These are phyloP conservation scores for Dryadomyces sulphureus DNA, from an alignment of 2,329 filamentous ascomycete species.

Conservation along the genomic window DNA sequence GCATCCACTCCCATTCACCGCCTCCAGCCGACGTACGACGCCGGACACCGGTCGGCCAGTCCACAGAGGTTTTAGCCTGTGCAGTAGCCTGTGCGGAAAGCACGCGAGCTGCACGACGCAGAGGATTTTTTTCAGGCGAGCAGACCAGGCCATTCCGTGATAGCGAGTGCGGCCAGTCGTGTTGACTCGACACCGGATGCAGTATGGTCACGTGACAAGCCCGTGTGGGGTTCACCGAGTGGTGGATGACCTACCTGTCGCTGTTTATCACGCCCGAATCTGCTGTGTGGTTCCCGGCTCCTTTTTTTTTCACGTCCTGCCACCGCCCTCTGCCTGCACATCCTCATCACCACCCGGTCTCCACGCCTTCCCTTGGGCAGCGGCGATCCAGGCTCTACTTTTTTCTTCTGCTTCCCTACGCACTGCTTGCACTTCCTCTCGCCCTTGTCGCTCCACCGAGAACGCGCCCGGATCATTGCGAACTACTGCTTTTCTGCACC, in stretches of 20 bases:
- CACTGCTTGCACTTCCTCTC: too few relatives aligned
- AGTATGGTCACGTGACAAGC: neutral
- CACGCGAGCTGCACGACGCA: too few relatives aligned
- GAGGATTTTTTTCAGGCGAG: too few relatives aligned
- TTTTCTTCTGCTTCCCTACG: neutral
- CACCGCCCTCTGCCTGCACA: neutral
- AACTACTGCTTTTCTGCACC: neutral
- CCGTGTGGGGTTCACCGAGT: neutral
- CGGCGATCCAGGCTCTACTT: neutral
- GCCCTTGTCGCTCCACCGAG: neutral
- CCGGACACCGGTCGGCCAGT: too few relatives aligned
- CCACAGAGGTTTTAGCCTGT: too few relatives aligned
- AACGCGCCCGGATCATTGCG: neutral
- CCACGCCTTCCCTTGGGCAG: neutral
- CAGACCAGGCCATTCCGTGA: too few relatives aligned
- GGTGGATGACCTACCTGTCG: neutral
- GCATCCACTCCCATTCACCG: neutral
- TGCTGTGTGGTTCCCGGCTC: neutral
- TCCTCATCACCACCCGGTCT: neutral
- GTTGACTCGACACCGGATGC: too few relatives aligned
- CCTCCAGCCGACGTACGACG: neutral
- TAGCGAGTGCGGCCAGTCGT: too few relatives aligned
- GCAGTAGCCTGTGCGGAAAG: too few relatives aligned
- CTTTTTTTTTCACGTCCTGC: neutral
- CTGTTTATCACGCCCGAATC: neutral